These are phyloP conservation scores for Decorospora gaudefroyi DNA, from an alignment of 2,329 filamentous ascomycete species.

Conservation along the genomic window DNA sequence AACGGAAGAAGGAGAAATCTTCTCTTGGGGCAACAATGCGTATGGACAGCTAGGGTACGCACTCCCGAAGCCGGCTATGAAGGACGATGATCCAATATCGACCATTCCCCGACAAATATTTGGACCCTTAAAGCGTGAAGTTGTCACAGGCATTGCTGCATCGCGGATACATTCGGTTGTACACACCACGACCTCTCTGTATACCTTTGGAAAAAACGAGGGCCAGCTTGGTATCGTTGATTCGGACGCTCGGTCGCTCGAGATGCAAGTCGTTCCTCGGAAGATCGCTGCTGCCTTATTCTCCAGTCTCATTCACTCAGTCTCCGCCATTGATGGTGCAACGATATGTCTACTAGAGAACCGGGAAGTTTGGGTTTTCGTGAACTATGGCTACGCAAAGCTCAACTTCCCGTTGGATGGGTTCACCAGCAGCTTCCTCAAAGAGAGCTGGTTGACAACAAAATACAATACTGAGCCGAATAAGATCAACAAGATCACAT, in stretches of 20 bases:
- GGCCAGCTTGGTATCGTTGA: constrained; percentile 94
- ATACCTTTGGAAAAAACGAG: constrained; percentile 93
- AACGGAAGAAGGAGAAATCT: constrained; percentile 83
- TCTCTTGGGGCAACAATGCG: constrained; percentile 90
- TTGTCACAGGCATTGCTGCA: constrained; percentile 79
- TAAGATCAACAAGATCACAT: constrained; percentile 74
- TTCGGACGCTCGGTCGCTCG: constrained; percentile 88
- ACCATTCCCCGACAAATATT: constrained; percentile 84
- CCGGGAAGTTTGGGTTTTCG: constrained; percentile 89
- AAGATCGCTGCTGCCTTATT: constrained; percentile 88
- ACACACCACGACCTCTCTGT: constrained; percentile 78
- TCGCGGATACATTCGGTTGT: constrained; percentile 91
- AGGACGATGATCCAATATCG: constrained; percentile 84
- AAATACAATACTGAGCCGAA: constrained; percentile 68
- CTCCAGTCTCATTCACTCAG: constrained; percentile 70
- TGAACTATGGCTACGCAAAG: constrained; percentile 93
- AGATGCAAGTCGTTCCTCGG: constrained; percentile 78
- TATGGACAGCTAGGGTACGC: constrained; percentile 85
- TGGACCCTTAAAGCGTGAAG: constrained; percentile 85
- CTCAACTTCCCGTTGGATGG: constrained; percentile 79
- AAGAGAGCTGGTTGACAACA: constrained; percentile 66
- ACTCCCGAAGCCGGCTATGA: constrained; percentile 67
- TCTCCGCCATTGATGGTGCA: constrained; percentile 87
- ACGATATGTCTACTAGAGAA: constrained; percentile 85
- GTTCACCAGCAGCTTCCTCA: constrained; percentile 71